A percentile compares a stretch with the other conserved stretches of the same genome.
phyloP scores from a whole-genome alignment of 495 filamentous ascomycete genomes.

The Aspergillus indologenus region DNA sequence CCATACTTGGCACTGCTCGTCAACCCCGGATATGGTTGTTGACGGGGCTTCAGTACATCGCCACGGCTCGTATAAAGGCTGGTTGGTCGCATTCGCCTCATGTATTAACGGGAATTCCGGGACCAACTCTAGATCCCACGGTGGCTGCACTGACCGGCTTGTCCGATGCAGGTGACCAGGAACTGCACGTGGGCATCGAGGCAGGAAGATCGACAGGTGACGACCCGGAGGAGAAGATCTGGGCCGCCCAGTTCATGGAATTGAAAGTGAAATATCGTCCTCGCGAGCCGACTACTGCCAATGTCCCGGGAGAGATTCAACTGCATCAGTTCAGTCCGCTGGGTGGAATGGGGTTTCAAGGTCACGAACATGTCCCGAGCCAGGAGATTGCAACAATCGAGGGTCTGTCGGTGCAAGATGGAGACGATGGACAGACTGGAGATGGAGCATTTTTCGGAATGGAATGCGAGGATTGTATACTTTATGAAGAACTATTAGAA shows the following conservation, averaged over 20 bases:
- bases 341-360: not conserved
- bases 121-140: not conserved
- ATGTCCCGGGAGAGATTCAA: not conserved
- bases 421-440: not conserved
- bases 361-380: not conserved
- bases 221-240: not conserved
- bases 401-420: not conserved
- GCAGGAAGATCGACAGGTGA: not conserved
- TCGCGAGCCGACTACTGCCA: not conserved
- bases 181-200: not conserved
- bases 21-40: not conserved
- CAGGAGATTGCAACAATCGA: not conserved
- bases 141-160: not conserved
- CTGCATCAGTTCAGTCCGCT: not conserved
- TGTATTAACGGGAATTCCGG: not conserved
- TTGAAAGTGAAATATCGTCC: not conserved
- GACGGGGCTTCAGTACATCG: not conserved
- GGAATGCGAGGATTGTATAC: not conserved
- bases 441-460: not conserved
- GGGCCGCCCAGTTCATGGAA: not conserved
- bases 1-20: not conserved
- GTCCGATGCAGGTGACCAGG: not conserved
- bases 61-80: not conserved
- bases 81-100: not conserved
- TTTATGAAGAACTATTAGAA: not conserved